These are phyloP conservation scores for Penicillium sp. DNA, from an alignment of 2,329 filamentous ascomycete species.

Conservation along the genomic window DNA sequence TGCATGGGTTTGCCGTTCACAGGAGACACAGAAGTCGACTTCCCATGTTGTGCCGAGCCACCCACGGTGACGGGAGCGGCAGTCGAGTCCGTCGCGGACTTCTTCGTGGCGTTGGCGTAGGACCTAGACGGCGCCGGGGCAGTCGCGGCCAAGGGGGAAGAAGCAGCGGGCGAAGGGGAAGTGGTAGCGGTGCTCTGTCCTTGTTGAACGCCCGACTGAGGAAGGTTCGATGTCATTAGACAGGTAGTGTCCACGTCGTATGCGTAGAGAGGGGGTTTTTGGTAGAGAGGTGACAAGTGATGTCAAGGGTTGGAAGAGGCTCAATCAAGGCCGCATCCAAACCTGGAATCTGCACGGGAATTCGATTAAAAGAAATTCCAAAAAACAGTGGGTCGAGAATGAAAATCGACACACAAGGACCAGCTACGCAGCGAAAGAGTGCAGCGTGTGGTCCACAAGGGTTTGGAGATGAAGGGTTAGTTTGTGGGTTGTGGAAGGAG, in stretches of 20 bases:
- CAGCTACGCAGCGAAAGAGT: constrained; percentile 20
- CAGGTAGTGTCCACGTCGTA: constrained; percentile 33
- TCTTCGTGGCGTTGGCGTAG: constrained; percentile 61
- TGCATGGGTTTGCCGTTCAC: constrained; percentile 77
- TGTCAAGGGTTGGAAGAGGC: constrained; percentile 24
- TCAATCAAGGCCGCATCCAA: constrained; percentile 25
- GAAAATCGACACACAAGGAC: constrained; percentile 17
- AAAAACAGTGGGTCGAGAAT: constrained; percentile 13
- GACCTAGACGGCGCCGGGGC: constrained; percentile 52
- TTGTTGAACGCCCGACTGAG: constrained; percentile 48
- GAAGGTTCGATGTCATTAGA: constrained; percentile 60
- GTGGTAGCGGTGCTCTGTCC: constrained; percentile 40
- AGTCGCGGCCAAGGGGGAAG: constrained; percentile 51
- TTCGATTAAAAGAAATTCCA: constrained; percentile 11
- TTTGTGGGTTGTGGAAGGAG: constrained; percentile 17
- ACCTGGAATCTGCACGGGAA: constrained; percentile 16
- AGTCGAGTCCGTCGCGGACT: constrained; percentile 51
- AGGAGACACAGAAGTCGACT: constrained; percentile 64
- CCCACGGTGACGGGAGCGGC: constrained; percentile 52
- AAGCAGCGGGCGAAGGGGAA: constrained; percentile 44
- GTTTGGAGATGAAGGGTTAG: constrained; percentile 5
- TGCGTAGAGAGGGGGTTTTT: constrained; percentile 17
- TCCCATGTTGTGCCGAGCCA: constrained; percentile 52
- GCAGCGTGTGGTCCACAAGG: constrained; percentile 21
- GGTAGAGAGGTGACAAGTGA: constrained; percentile 15